Conservation (phyloP, 192 early-diverging fungal genomes). For the Entrophospora sp. region DNA sequence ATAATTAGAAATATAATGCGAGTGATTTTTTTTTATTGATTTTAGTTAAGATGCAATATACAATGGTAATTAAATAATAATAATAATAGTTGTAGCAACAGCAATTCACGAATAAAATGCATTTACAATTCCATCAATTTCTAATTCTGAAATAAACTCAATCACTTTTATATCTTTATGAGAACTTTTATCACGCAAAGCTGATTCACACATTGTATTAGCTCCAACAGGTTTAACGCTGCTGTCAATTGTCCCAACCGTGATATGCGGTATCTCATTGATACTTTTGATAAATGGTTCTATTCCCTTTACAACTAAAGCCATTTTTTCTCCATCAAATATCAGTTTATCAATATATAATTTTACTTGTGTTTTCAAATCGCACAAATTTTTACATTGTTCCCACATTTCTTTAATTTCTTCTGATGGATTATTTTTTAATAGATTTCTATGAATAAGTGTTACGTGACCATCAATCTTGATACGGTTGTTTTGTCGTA, state of each 20-base stretch:
- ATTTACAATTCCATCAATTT: background rate
- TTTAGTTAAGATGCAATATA: too few relatives aligned
- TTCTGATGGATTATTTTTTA: constrained; percentile 18
- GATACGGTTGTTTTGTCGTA: constrained; percentile 23
- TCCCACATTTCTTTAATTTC: constrained; percentile 16
- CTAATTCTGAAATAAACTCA: background rate
- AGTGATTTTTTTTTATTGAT: too few relatives aligned
- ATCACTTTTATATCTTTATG: background rate
- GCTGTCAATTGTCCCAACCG: constrained; percentile 31
- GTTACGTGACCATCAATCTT: constrained; percentile 38
- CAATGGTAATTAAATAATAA: too few relatives aligned
- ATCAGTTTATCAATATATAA: constrained; percentile 41
- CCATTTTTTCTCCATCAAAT: constrained; percentile 34
- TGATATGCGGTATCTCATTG: constrained; percentile 31
- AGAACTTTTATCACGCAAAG: background rate
- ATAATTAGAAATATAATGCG: too few relatives aligned
- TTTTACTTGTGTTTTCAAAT: constrained; percentile 15
- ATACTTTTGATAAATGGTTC: constrained; percentile 8
- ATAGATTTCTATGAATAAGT: constrained; percentile 32
- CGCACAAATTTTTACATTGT: constrained; percentile 10
- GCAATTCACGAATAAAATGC: background rate
- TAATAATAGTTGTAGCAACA: too few relatives aligned
- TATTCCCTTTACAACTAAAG: constrained; percentile 21
- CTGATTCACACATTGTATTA: background rate
- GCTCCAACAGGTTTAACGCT: constrained; percentile 32